Conservation (phyloP, 2,329 filamentous ascomycete genomes). For the Ramichloridium luteum region DNA sequence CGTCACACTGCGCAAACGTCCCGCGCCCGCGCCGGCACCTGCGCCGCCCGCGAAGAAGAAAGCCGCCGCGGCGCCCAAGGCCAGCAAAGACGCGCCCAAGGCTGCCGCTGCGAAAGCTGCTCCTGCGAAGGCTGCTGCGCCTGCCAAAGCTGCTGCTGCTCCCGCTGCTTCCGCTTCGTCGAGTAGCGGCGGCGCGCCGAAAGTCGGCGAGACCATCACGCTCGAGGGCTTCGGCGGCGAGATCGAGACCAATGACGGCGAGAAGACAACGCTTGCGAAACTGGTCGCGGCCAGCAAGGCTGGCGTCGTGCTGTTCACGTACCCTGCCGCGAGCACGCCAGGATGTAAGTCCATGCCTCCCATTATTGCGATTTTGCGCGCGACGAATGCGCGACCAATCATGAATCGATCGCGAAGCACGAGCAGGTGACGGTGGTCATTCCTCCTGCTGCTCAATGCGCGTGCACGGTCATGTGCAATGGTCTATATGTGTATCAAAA, state of each 20-base stretch:
- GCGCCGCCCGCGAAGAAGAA: conserved; percentile 36
- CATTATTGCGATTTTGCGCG: background rate
- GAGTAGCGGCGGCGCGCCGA: conserved; percentile 13
- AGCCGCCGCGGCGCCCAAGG: conserved; percentile 25
- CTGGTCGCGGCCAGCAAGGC: conserved; percentile 72
- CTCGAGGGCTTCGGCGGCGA: conserved; percentile 51
- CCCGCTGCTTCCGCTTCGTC: conserved; percentile 3
- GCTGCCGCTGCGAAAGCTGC: conserved; percentile 30
- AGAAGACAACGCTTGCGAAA: conserved; percentile 64
- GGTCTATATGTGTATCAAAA: no score
- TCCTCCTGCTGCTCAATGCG: no score
- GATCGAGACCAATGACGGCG: conserved; percentile 74
- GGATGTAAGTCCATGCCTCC: conserved; percentile 58
- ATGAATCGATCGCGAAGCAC: no score
- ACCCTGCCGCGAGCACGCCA: conserved; percentile 86
- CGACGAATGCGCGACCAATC: no score
- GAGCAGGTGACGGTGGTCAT: no score
- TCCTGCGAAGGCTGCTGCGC: conserved; percentile 20
- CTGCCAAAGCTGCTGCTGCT: conserved; percentile 6
- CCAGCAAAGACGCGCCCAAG: conserved; percentile 15
- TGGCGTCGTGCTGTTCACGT: conserved; percentile 87
- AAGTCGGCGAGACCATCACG: conserved; percentile 40
- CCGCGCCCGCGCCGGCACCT: conserved; percentile 40
- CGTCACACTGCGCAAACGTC: conserved; percentile 53
- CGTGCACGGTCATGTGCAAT: no score